Evolutionary conservation across 2,329 filamentous ascomycete genomes (phyloP), one percentile per base, ranked within the genome.

Genomic region (Cercospora zeae-maydis): DNA sequence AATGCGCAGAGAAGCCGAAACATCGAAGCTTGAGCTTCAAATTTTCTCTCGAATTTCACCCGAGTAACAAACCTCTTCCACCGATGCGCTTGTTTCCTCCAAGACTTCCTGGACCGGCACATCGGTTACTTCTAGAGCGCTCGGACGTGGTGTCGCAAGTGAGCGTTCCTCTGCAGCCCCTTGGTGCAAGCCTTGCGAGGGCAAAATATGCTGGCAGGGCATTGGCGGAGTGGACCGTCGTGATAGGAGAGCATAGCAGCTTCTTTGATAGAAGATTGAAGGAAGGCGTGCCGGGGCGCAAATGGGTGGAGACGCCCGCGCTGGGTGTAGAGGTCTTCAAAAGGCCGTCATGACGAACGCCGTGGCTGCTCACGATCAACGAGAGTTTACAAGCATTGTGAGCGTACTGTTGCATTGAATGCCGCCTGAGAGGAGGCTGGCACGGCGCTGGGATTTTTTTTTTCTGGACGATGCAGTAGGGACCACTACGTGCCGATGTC

Each of bases 211-310:
- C 84, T 2, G 91, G 91, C 1, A 83, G 89, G 19, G 88, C 91
- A 0, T 80, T 95, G 49, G 90, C 90, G 0, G 91, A 95, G 75
- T 95, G 91, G 91, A 81, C 83, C 19, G 79, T 90, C 16, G 84
- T 93, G 19, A 86, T 92, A 14, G 84, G 85, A 61, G 91, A 95
- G 74, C 91, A 87, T 78, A 91, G 93, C 76, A 90, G 86, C 71
- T 95, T 93, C 75, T 86, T 92, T 33, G 90, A 93, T 63, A 82
- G 90, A 51, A 83, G 91, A 59, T 86, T 87, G 57, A 86, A 86
- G 52, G 91, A 95, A 73, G 90, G 90, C 49, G 84, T 92, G 9
- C 81, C 84, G 1, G 79, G 80, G 0, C 83, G 91, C 63, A 81
- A 79, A 67, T 85, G 88, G 47, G 86, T 93, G 45, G 90, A 93